A percentile compares a stretch with the other conserved stretches of the same genome.
phyloP scores from a whole-genome alignment of 768 basidiomycete genomes.

The Podaxis mareebaensis region DNA sequence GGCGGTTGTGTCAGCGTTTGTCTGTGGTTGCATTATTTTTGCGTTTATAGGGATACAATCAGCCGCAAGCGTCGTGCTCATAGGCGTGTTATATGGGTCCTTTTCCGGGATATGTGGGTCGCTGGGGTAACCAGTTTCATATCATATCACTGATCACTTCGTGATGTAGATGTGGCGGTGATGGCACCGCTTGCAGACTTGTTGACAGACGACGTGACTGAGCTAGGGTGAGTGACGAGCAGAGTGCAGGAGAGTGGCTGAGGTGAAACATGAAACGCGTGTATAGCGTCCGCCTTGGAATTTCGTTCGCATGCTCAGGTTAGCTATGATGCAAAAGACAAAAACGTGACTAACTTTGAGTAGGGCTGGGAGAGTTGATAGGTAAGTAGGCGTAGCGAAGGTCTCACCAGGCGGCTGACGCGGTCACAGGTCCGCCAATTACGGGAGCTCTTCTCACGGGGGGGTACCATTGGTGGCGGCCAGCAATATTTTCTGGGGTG shows the following conservation, averaged over 20 bases:
- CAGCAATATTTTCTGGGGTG: constrained; percentile 18
- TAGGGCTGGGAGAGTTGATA: constrained; percentile 18
- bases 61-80: constrained; percentile 26
- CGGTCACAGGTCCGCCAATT: constrained; percentile 19
- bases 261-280: not conserved
- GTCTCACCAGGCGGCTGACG: not conserved
- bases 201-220: constrained; percentile 14
- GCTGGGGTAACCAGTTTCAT: not conserved
- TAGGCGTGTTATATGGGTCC: constrained; percentile 40
- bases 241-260: not conserved
- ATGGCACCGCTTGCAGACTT: constrained; percentile 14
- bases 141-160: not conserved
- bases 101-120: constrained; percentile 28
- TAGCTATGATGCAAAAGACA: not conserved
- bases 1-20: constrained; percentile 32
- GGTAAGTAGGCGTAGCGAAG: constrained; percentile 7
- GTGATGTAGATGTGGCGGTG: not conserved
- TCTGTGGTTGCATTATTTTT: constrained; percentile 34
- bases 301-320: constrained; percentile 22
- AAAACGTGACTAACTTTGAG: not conserved
- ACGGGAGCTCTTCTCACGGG: constrained; percentile 20
- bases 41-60: constrained; percentile 31
- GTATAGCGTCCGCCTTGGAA: constrained; percentile 20
- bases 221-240: constrained; percentile 15
- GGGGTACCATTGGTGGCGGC: constrained; percentile 18